phyloP scores from a whole-genome alignment of 257 asterid genomes.

The Plectranthus barbatus region DNA sequence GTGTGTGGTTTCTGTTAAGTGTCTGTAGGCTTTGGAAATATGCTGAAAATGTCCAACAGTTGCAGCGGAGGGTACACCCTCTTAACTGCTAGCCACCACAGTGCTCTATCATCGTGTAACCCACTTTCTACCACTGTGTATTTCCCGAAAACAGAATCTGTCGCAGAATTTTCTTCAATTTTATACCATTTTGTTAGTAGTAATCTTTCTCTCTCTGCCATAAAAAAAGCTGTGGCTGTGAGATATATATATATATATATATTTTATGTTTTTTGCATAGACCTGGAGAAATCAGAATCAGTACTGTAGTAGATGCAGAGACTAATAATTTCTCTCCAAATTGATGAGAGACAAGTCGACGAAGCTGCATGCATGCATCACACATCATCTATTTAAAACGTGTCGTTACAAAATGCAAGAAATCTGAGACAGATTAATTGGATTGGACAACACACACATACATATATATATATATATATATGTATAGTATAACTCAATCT shows the following conservation, averaged over 20 bases:
- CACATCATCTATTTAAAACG: background rate
- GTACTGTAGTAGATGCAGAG: background rate
- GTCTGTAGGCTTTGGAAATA: too few species aligned
- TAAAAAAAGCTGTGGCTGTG: too few species aligned
- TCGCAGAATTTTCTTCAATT: background rate
- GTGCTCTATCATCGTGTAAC: background rate
- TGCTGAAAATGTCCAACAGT: slow-evolving; percentile 1
- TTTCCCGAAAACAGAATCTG: slow-evolving; percentile 15
- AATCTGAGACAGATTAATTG: background rate
- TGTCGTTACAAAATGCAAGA: background rate
- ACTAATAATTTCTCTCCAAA: background rate
- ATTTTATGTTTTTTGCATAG: background rate
- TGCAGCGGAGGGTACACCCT: slow-evolving; percentile 15
- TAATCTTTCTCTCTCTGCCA: too few species aligned
- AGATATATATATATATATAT: too few species aligned
- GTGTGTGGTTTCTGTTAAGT: too few species aligned
- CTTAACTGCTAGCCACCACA: slow-evolving; percentile 4
- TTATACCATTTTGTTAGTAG: background rate
- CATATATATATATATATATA: too few species aligned
- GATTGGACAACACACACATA: slow-evolving; percentile 16
- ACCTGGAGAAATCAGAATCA: slow-evolving; percentile 19
- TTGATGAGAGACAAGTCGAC: slow-evolving; percentile 22
- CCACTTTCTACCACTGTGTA: slow-evolving; percentile 6
- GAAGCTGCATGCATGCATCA: slow-evolving; percentile 29
- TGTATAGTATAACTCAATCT: slow-evolving; percentile 11